Base-by-base conservation (phyloP, 129 eudicot genomes). In the Artemisia tridentata region DNA sequence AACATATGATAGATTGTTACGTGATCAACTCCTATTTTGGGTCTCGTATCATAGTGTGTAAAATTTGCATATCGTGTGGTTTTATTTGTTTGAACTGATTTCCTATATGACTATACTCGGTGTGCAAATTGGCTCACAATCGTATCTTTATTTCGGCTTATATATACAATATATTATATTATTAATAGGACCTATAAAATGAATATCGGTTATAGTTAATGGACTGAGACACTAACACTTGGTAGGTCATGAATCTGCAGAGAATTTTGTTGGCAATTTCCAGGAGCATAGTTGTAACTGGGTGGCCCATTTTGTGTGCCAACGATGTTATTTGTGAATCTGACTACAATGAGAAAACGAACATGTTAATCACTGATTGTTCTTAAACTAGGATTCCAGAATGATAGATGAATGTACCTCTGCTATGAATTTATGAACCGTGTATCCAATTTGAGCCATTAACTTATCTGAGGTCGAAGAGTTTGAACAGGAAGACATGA, bases 401-500 rank as follows among this genome's bases (percentile, higher is more conserved):
- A 34, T 34, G 9, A 59, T 11, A 59, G 27, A 16, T 18, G n/a
- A 50, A 53, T 60, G 59, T 81, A 88, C 96, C 96, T 83, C 69
- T 5, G 63, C 71, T 12, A 88, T 79, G 73, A 80, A 75, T 66
- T 65, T 69, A 68, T 88, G 87, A 65, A 88, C 88, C 0, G 77
- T 73, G 54, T 47, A 57, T 29, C 87, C 88, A 63, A 88, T 68
- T 63, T 81, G 63, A 48, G 68, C 70, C 77, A 88, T 68, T 52
- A 74, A 29, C 54, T 67, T 78, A 5, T 83, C 65, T 4, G 86
- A 69, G 49, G 61, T 46, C 23, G 75, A 47, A 29, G 82, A 58
- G 25, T 81, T 51, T 50, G 79, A 69, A 68, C 96, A 88, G 23
- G 91, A 85, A 27, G 96, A 86, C 20, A 85, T 74, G 15, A 88